Percentiles rank a stretch among this genome's conserved stretches.
Evolutionary conservation across 768 basidiomycete genomes (phyloP).

Genomic region (Rhizopogon roseolus): DNA sequence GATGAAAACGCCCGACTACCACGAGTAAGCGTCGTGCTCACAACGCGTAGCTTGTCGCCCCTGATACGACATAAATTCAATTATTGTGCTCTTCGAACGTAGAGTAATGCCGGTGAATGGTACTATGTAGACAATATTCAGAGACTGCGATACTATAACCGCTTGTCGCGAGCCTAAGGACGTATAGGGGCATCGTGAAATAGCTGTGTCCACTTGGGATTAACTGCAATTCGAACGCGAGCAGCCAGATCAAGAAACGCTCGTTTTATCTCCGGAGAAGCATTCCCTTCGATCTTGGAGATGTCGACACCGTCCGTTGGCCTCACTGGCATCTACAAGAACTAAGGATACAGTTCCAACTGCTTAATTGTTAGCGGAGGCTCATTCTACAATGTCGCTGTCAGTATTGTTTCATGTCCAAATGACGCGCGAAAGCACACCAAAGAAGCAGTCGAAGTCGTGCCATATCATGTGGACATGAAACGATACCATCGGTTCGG

Average conservation of each 20-base stretch:
- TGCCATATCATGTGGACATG: too few species aligned
- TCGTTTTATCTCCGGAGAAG: conserved; percentile 21
- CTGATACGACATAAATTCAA: not conserved
- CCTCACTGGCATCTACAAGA: not conserved
- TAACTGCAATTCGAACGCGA: too few species aligned
- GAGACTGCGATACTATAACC: conserved; percentile 43
- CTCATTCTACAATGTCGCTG: too few species aligned
- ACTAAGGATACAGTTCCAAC: too few species aligned
- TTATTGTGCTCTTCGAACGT: conserved; percentile 3
- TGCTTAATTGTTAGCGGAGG: too few species aligned
- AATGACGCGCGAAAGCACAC: too few species aligned
- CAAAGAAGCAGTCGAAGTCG: too few species aligned
- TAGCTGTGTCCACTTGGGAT: conserved; percentile 33
- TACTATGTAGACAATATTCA: conserved; percentile 51
- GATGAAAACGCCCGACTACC: conserved; percentile 45
- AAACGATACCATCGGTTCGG: too few species aligned
- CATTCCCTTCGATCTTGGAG: conserved; percentile 24
- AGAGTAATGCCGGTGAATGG: conserved; percentile 53
- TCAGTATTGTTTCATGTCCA: too few species aligned
- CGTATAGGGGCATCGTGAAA: conserved; percentile 42
- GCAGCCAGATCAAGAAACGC: too few species aligned
- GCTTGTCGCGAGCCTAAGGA: conserved; percentile 22
- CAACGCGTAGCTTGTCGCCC: conserved; percentile 45
- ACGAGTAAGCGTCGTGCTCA: conserved; percentile 46
- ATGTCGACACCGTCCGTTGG: conserved; percentile 7